phyloP scores from a whole-genome alignment of 2,329 filamentous ascomycete species.

The Pseudocercospora fuligena region DNA sequence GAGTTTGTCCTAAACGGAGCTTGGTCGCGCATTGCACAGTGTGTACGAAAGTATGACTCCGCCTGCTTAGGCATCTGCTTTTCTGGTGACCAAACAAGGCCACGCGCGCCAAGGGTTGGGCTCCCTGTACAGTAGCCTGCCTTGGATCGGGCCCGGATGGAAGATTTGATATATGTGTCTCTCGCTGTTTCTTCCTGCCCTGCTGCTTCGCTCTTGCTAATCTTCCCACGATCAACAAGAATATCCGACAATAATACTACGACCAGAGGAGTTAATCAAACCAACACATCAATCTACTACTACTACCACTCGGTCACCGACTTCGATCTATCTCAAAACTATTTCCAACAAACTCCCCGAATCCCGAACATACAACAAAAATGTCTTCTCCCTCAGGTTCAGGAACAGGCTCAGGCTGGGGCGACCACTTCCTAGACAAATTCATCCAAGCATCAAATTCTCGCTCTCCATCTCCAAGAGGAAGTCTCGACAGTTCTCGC shows the following conservation, averaged over 20 bases:
- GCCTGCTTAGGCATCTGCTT: slow-evolving; percentile 8
- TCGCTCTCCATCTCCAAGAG: slow-evolving; percentile 10
- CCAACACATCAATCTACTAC: no score
- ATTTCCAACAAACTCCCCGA: neutral
- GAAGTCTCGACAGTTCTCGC: slow-evolving; percentile 17
- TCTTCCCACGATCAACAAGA: neutral
- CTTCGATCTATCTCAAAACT: neutral
- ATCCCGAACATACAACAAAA: slow-evolving; percentile 1
- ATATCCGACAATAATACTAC: neutral
- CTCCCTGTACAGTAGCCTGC: no score
- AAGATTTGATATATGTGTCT: neutral
- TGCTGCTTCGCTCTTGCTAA: neutral
- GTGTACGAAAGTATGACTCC: slow-evolving; percentile 7
- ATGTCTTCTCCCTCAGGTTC: slow-evolving; percentile 16
- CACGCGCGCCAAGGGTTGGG: neutral
- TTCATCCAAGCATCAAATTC: slow-evolving; percentile 25
- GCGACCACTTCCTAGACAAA: slow-evolving; percentile 23
- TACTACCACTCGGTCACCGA: neutral
- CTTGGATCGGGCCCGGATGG: neutral
- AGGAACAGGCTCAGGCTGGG: slow-evolving; percentile 17
- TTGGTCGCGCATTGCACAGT: neutral
- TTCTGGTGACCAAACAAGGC: neutral
- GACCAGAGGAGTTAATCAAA: neutral
- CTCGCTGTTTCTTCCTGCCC: neutral
- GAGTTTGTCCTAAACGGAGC: neutral